Percentiles rank a stretch among this genome's conserved stretches.
phyloP scores from a whole-genome alignment of 2,329 filamentous ascomycete genomes.

The Xylariales sp. region DNA sequence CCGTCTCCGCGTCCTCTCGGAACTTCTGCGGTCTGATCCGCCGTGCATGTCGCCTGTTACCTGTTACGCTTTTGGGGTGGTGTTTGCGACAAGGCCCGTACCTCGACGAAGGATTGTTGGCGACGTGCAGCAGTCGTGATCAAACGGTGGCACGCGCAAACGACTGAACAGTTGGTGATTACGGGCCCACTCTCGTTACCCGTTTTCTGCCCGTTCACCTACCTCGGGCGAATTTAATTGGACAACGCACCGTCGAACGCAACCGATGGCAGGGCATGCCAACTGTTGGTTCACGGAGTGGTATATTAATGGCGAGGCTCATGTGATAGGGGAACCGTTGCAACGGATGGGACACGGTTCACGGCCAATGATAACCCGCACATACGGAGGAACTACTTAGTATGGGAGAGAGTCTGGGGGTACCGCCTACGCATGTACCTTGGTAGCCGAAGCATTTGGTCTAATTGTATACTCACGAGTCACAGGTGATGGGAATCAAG shows the following conservation, averaged over 20 bases:
- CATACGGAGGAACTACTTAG: neutral
- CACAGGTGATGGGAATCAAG: neutral
- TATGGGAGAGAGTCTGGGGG: neutral
- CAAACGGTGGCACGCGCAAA: neutral
- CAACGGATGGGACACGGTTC: constrained; percentile 9
- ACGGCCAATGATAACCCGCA: neutral
- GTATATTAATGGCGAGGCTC: neutral
- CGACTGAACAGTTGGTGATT: neutral
- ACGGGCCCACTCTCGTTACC: neutral
- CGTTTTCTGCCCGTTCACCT: neutral
- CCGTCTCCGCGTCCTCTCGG: constrained; percentile 32
- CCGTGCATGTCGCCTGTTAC: constrained; percentile 21
- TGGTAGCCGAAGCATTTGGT: constrained; percentile 7
- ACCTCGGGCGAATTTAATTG: neutral
- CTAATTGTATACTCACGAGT: constrained; percentile 1
- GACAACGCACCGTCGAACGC: neutral
- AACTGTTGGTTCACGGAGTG: constrained; percentile 3
- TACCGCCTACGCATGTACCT: constrained; percentile 3
- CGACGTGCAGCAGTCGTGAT: neutral
- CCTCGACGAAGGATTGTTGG: neutral
- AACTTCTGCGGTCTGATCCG: constrained; percentile 31
- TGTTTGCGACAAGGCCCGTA: constrained; percentile 5
- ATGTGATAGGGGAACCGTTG: constrained; percentile 6
- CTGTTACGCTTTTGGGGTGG: neutral
- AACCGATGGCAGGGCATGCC: constrained; percentile 7